Conservation (phyloP, 2,329 filamentous ascomycete species). For the Aaosphaeria arxii region DNA sequence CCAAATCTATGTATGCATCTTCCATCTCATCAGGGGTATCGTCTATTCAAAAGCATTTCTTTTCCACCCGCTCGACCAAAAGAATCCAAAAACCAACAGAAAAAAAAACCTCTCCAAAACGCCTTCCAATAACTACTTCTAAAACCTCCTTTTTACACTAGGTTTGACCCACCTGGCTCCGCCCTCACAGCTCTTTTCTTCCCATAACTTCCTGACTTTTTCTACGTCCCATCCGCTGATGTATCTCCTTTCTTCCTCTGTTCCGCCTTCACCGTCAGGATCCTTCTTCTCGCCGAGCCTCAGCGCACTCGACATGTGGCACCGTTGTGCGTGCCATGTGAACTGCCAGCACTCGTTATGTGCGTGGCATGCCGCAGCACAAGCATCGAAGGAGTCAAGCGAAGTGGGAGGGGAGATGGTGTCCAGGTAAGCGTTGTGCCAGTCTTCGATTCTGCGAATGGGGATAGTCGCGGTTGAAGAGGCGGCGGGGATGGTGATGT, state of each 20-base stretch:
- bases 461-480: conserved; percentile 10
- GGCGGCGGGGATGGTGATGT: neutral
- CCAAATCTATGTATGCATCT: too few relatives aligned
- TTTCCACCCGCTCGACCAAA: too few relatives aligned
- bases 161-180: conserved; percentile 8
- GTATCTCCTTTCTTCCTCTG: conserved; percentile 8
- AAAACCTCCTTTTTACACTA: conserved; percentile 2
- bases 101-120: too few relatives aligned
- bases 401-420: neutral
- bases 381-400: conserved; percentile 1
- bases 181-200: conserved; percentile 9
- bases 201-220: conserved; percentile 15
- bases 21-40: too few relatives aligned
- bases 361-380: conserved; percentile 5
- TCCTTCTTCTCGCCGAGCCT: conserved; percentile 11
- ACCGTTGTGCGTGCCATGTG: conserved; percentile 15
- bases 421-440: conserved; percentile 6
- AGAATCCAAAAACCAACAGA: too few relatives aligned
- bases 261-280: conserved; percentile 11
- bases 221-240: conserved; percentile 26
- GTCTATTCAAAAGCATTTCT: too few relatives aligned
- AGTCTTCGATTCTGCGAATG: conserved; percentile 4
- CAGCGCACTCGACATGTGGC: conserved; percentile 16
- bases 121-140: neutral
- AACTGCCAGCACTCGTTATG: conserved; percentile 10